Base-by-base conservation (phyloP, 2,329 filamentous ascomycete genomes). In the Sporothrix humicola region DNA sequence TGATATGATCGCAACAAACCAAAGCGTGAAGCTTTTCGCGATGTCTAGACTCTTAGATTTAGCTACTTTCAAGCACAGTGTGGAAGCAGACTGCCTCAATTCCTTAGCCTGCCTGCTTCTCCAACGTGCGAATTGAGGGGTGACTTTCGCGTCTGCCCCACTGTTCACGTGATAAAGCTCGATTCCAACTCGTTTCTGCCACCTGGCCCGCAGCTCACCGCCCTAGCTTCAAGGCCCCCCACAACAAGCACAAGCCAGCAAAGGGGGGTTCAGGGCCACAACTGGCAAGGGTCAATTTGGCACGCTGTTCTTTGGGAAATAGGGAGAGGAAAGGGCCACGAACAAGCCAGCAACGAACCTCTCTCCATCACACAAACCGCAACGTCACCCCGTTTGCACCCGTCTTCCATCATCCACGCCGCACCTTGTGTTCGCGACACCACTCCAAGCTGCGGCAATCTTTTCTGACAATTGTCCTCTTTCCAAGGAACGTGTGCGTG, bases 291-390 rank as follows among this genome's bases (percentile, higher is more conserved):
- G 66, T 23, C 72, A 75, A 76, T 74, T 74, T 75, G 76, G 76
- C 75, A 76, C 72, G 76, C 69, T 77, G 76, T 77, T 76, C 75
- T 75, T 72, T 59, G 42, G 42, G 52, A 61, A 72, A 73, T 73
- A 72, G 69, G 73, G 69, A 72, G 69, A 68, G 50, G 48, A 42
- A 44, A 66, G 26, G 52, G 65, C 56, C 66, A 59, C 31, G 7
- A 37, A 37, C 31, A 37, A 7, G 72, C 44, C 52, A 69, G 69
- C 73, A 68, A 61, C 69, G 69, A 74, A 72, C 73, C 58, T 72
- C 65, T 52, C 48, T 44, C n/a, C 70, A 65, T 69, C 31, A 69
- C 70, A 59, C 69, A 74, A 61, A 44, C 42, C 48, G 68, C 72
- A 71, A 71, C 72, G 44, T 71, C 68, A 66, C 58, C 68, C 58